Evolutionary conservation across 31 red algal species (phyloP).

Genomic region (Porphyra umbilicalis): DNA sequence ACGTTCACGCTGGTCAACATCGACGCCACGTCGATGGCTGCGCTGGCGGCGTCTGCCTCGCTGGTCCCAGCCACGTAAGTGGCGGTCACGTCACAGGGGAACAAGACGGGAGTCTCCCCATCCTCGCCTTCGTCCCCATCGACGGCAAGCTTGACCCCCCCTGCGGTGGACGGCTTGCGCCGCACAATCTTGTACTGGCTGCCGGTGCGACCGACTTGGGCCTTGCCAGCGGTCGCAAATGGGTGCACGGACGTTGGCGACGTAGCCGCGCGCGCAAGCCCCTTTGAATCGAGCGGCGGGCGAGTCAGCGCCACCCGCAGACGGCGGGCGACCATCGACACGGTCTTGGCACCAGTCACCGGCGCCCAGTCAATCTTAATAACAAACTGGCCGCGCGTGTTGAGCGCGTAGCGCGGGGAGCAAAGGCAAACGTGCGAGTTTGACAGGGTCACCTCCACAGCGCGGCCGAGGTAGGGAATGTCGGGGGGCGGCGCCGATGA

Average conservation of each 20-base stretch:
- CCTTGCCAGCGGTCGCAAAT: neutral
- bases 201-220: neutral
- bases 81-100: conserved; percentile 62
- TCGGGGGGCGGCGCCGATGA: conserved; percentile 65
- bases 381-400: conserved; percentile 70
- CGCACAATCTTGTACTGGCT: neutral
- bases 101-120: conserved; percentile 75
- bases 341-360: conserved; percentile 64
- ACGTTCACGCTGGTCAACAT: neutral
- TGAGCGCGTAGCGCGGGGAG: neutral
- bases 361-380: conserved; percentile 79
- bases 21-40: neutral
- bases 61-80: neutral
- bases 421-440: conserved; percentile 32
- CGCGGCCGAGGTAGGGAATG: conserved; percentile 60
- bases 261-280: neutral
- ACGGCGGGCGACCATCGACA: conserved; percentile 60
- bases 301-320: conserved; percentile 51
- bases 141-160: conserved; percentile 15
- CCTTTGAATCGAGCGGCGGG: neutral
- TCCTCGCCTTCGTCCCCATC: neutral
- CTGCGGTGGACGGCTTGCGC: neutral
- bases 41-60: neutral
- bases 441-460: conserved; percentile 72
- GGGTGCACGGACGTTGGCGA: neutral